Evolutionary conservation across 2,329 filamentous ascomycete species (phyloP).

Genomic region (Aureobasidium sp.): DNA sequence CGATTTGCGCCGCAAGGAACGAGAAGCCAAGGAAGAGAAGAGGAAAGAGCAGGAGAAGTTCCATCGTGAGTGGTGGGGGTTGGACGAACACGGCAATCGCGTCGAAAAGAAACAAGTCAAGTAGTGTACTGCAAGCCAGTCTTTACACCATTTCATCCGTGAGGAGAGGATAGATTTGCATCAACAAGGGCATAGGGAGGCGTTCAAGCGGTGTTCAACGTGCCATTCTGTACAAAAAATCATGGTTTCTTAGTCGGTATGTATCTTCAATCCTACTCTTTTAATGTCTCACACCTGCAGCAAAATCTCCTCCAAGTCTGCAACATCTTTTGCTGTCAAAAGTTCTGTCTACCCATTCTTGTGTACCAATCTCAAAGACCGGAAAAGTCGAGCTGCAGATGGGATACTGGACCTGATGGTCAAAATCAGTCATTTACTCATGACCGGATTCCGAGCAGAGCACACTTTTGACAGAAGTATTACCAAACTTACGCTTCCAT

Average conservation of each 20-base stretch:
- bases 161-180: background rate
- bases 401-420: background rate
- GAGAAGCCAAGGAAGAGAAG: constrained; percentile 49
- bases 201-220: background rate
- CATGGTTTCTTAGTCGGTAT: background rate
- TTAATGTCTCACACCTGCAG: background rate
- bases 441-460: background rate
- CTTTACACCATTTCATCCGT: background rate
- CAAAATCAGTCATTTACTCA: background rate
- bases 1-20: constrained; percentile 60
- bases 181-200: constrained; percentile 1
- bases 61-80: constrained; percentile 47
- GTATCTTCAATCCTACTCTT: background rate
- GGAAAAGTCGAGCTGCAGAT: background rate
- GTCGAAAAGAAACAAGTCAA: constrained; percentile 23
- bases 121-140: background rate
- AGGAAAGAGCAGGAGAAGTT: constrained; percentile 39
- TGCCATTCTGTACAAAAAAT: background rate
- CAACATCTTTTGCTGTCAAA: background rate
- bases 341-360: background rate
- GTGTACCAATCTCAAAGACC: background rate
- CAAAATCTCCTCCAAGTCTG: background rate
- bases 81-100: constrained; percentile 33
- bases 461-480: background rate
- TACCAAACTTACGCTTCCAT: background rate